These are phyloP conservation scores for Melastoma candidum DNA, from an alignment of 441 rosid genomes.

Conservation along the genomic window DNA sequence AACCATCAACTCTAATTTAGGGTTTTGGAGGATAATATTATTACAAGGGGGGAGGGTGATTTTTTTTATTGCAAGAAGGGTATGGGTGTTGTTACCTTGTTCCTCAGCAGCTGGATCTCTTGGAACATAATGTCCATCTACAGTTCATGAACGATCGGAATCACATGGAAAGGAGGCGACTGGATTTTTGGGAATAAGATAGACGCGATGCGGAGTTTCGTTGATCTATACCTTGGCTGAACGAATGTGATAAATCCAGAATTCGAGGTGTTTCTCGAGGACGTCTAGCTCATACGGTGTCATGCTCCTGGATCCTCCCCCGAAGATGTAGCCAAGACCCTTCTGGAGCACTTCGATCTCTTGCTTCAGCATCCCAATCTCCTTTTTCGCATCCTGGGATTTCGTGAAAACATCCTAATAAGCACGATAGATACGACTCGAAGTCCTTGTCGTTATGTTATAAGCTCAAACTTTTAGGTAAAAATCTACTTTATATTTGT, in stretches of 20 bases:
- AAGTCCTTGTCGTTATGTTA: no score
- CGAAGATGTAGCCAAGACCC: conserved; percentile 49
- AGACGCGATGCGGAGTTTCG: not conserved
- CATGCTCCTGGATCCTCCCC: conserved; percentile 63
- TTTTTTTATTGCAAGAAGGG: not conserved
- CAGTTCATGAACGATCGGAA: not conserved
- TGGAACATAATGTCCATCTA: conserved; percentile 82
- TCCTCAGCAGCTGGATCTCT: conserved; percentile 73
- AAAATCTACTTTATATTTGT: no score
- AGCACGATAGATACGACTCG: no score
- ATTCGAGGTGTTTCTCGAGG: conserved; percentile 77
- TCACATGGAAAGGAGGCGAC: no score
- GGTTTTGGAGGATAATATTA: no score
- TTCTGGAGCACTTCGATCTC: no score
- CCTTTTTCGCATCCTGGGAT: no score
- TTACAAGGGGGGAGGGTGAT: not conserved
- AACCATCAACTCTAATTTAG: not conserved
- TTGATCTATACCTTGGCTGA: conserved; percentile 52
- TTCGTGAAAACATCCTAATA: no score
- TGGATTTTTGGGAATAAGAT: no score
- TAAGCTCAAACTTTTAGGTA: no score
- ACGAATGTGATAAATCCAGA: conserved; percentile 75
- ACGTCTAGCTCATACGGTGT: conserved; percentile 55
- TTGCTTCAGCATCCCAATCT: no score
- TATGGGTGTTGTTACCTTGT: conserved; percentile 33